Evolutionary conservation across 2,329 filamentous ascomycete genomes (phyloP).

Genomic region (Aspergillus tubingensis): DNA sequence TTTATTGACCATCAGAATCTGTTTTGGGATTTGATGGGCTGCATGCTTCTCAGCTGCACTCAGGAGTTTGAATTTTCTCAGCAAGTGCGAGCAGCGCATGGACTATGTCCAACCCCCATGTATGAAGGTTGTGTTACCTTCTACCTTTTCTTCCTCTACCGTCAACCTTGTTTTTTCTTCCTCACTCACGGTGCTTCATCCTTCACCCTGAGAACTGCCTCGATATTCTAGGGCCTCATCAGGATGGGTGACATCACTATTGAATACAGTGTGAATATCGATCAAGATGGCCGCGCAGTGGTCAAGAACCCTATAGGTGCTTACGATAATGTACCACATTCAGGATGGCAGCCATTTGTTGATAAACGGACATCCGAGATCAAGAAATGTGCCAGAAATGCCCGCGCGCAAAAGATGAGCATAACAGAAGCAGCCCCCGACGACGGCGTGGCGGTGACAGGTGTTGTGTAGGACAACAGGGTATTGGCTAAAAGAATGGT

Average conservation of each 20-base stretch:
- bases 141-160: not conserved
- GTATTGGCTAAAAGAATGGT: not conserved
- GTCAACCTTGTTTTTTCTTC: not conserved
- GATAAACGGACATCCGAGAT: slow-evolving; percentile 8
- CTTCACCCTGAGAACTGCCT: not conserved
- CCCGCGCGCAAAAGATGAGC: slow-evolving; percentile 7
- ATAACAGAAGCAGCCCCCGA: slow-evolving; percentile 2
- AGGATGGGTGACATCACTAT: slow-evolving; percentile 5
- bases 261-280: slow-evolving; percentile 2
- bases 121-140: not conserved
- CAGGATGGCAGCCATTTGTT: slow-evolving; percentile 8
- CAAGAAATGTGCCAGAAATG: not conserved
- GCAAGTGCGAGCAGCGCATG: no score
- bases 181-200: not conserved
- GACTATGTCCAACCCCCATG: no score
- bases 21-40: no score
- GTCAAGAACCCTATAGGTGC: not conserved
- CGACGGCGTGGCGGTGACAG: slow-evolving; percentile 11
- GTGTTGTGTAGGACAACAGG: slow-evolving; percentile 9
- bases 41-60: no score
- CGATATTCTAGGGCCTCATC: not conserved
- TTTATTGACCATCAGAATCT: no score
- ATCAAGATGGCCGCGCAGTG: not conserved
- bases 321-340: not conserved
- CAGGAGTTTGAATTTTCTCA: no score